These are phyloP conservation scores for Auriscalpium microsporum DNA, from an alignment of 768 basidiomycete species.

Conservation along the genomic window DNA sequence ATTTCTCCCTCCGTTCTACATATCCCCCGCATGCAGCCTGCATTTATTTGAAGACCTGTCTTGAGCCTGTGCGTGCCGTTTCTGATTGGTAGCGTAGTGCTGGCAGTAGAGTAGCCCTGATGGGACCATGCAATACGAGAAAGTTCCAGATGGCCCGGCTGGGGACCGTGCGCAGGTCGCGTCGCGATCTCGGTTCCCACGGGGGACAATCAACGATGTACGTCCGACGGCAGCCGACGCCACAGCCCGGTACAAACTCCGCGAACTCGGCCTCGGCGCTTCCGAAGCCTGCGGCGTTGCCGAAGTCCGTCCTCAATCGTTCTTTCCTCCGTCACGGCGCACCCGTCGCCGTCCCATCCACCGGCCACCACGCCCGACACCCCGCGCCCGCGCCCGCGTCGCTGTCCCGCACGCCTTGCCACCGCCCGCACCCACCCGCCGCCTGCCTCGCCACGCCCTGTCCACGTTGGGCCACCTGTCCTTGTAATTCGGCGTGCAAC, in stretches of 20 bases:
- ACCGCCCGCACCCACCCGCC: too few species aligned
- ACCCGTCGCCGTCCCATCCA: background rate
- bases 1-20: background rate
- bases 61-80: background rate
- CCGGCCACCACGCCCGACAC: too few species aligned
- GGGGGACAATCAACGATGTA: background rate
- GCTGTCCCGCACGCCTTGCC: too few species aligned
- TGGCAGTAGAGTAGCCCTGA: background rate
- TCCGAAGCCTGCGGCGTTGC: too few species aligned
- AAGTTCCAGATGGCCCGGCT: background rate
- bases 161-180: background rate
- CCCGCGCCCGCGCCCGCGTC: too few species aligned
- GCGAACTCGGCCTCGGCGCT: background rate
- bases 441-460: too few species aligned
- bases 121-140: background rate
- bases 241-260: background rate
- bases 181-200: background rate
- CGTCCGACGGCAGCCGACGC: background rate
- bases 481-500: background rate
- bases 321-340: background rate
- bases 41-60: background rate
- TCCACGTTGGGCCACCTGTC: too few species aligned
- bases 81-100: background rate
- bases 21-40: background rate
- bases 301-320: too few species aligned